These are phyloP conservation scores for Avicennia marina DNA, from an alignment of 257 asterid species.

Conservation along the genomic window DNA sequence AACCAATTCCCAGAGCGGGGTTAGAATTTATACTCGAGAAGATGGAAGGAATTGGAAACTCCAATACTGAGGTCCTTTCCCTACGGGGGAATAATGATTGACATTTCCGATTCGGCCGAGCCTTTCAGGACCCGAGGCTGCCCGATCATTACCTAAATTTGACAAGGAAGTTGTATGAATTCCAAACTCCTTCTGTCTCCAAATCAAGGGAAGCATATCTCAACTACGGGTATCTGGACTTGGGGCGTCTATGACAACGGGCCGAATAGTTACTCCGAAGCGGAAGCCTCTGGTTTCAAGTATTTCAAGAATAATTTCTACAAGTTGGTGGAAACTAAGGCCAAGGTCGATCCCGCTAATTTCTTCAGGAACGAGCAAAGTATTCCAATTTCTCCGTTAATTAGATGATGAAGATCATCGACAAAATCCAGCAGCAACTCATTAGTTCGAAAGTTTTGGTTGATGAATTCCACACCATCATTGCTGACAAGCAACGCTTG, in stretches of 20 bases:
- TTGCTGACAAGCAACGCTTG: no score
- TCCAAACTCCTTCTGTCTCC: constrained; percentile 7
- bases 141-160: constrained; percentile 5
- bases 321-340: constrained; percentile 28
- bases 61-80: constrained; percentile 24
- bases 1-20: constrained; percentile 20
- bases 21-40: constrained; percentile 24
- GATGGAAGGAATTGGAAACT: constrained; percentile 20
- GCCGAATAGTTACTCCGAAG: constrained; percentile 12
- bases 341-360: constrained; percentile 18
- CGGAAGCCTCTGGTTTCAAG: constrained; percentile 20
- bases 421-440: no score
- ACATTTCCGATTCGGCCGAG: constrained; percentile 13
- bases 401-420: no score
- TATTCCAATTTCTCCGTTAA: constrained; percentile 7
- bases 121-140: constrained; percentile 27
- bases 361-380: constrained; percentile 41
- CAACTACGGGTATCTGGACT: constrained; percentile 21
- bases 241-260: constrained; percentile 21
- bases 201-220: constrained; percentile 18
- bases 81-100: constrained; percentile 33
- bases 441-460: no score
- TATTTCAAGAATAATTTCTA: constrained; percentile 30
- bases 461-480: no score
- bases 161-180: constrained; percentile 13